Percentiles rank a stretch among this genome's conserved stretches.
These are phyloP conservation scores for Tardiomyces digboiensis DNA, from an alignment of 1,139 yeast genomes.

Conservation along the genomic window DNA sequence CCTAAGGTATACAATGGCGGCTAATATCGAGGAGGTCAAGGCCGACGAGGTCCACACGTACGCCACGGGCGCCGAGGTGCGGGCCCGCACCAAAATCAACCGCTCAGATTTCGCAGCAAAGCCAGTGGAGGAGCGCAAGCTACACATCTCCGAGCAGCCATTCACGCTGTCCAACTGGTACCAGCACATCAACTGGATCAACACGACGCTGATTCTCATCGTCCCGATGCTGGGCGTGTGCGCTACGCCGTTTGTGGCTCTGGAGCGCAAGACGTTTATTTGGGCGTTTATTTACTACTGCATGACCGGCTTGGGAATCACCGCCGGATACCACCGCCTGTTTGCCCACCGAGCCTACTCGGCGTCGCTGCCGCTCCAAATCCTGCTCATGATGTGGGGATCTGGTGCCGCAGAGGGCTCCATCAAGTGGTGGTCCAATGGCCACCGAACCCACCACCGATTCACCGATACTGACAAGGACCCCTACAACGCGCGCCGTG, in stretches of 20 bases:
- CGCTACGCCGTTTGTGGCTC: constrained; percentile 44
- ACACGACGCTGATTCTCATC: constrained; percentile 62
- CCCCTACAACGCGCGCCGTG: constrained; percentile 94
- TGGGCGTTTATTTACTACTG: constrained; percentile 57
- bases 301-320: constrained; percentile 79
- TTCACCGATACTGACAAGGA: constrained; percentile 95
- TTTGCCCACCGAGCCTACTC: constrained; percentile 87
- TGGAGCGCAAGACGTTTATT: constrained; percentile 48
- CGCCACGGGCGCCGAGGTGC: constrained; percentile 83
- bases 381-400: constrained; percentile 76
- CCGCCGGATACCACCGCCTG: constrained; percentile 89
- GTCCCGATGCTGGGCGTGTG: constrained; percentile 60
- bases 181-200: constrained; percentile 89
- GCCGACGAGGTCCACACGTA: constrained; percentile 71
- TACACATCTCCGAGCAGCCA: constrained; percentile 87
- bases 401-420: constrained; percentile 97
- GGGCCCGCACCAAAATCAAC: constrained; percentile 34
- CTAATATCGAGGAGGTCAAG: constrained; percentile 43
- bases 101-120: constrained; percentile 41
- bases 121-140: constrained; percentile 36
- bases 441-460: constrained; percentile 96
- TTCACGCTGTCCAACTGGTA: constrained; percentile 82
- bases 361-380: constrained; percentile 60
- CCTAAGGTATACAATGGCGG: constrained; percentile 1
- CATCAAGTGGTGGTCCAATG: constrained; percentile 98